A percentile compares a stretch with the other conserved stretches of the same genome.
Evolutionary conservation across 306 rosid genomes (phyloP).

Genomic region (Datisca glomerata): DNA sequence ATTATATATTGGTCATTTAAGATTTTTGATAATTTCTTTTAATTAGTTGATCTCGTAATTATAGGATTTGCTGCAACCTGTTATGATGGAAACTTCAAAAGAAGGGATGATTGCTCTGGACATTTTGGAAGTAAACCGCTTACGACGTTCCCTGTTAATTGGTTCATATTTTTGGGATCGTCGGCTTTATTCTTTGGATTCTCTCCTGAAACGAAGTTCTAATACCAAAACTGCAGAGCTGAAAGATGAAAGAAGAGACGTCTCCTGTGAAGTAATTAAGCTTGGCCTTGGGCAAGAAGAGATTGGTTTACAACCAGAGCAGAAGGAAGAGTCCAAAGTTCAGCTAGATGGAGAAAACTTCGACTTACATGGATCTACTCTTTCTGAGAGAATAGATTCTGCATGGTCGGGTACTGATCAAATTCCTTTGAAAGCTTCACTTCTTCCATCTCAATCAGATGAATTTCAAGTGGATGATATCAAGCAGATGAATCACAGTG

Average conservation of each 20-base stretch:
- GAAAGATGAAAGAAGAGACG: slow-evolving; percentile 29
- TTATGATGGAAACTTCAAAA: slow-evolving; percentile 24
- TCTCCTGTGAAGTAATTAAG: slow-evolving; percentile 26
- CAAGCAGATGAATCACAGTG: slow-evolving; percentile 20
- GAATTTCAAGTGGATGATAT: slow-evolving; percentile 23
- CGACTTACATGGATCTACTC: slow-evolving; percentile 43
- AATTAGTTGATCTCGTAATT: slow-evolving; percentile 13
- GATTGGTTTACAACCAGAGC: slow-evolving; percentile 19
- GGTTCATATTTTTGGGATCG: slow-evolving; percentile 86
- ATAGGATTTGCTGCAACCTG: slow-evolving; percentile 54
- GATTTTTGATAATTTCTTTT: too few species aligned
- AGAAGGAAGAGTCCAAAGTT: slow-evolving; percentile 15
- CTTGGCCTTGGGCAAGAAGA: slow-evolving; percentile 20
- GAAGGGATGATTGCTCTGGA: slow-evolving; percentile 37
- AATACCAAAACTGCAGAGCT: slow-evolving; percentile 26
- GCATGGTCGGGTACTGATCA: slow-evolving; percentile 91
- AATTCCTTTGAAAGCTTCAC: slow-evolving; percentile 23
- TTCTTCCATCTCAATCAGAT: slow-evolving; percentile 16
- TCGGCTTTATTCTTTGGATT: slow-evolving; percentile 48
- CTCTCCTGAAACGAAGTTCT: slow-evolving; percentile 36
- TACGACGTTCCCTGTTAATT: slow-evolving; percentile 74
- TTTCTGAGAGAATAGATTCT: slow-evolving; percentile 87
- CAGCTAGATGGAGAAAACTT: slow-evolving; percentile 18
- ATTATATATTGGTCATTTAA: not conserved
- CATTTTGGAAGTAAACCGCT: slow-evolving; percentile 63